phyloP scores from a whole-genome alignment of 148 eudicot species.

The Agrostemma githago region DNA sequence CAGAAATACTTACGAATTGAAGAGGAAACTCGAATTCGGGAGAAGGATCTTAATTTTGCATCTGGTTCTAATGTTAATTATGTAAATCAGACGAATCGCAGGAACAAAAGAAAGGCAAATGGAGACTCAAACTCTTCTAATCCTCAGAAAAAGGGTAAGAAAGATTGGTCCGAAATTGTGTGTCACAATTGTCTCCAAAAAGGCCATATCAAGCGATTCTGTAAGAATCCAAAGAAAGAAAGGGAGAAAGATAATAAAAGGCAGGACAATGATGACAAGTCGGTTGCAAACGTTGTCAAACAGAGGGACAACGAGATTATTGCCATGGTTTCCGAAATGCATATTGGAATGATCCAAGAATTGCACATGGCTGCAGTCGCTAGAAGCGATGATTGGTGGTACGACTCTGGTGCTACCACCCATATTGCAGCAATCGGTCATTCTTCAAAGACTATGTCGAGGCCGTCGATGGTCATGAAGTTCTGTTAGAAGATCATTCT shows the following conservation, averaged over 20 bases:
- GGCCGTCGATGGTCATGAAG: not conserved
- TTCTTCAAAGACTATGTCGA: slow-evolving; percentile 8
- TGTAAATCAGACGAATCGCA: no score
- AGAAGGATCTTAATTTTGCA: no score
- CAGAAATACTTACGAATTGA: not conserved
- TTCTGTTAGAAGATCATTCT: not conserved
- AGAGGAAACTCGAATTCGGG: not conserved
- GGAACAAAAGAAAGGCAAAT: no score
- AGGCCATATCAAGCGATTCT: no score
- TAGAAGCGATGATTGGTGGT: slow-evolving; percentile 13
- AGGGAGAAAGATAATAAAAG: no score
- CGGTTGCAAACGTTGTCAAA: not conserved
- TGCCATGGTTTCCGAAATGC: slow-evolving; percentile 14
- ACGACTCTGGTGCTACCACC: slow-evolving; percentile 11
- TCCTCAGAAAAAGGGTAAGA: no score
- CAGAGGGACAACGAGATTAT: not conserved
- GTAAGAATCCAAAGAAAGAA: no score
- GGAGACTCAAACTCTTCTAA: no score
- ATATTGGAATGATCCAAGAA: slow-evolving; percentile 8
- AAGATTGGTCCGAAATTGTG: no score
- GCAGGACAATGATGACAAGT: not conserved
- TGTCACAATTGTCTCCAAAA: no score
- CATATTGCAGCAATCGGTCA: slow-evolving; percentile 8
- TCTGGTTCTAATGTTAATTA: slow-evolving; percentile 1
- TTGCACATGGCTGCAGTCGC: slow-evolving; percentile 2